phyloP scores from a whole-genome alignment of 805 yeast species.

The Metschnikowia baotianmanensis region DNA sequence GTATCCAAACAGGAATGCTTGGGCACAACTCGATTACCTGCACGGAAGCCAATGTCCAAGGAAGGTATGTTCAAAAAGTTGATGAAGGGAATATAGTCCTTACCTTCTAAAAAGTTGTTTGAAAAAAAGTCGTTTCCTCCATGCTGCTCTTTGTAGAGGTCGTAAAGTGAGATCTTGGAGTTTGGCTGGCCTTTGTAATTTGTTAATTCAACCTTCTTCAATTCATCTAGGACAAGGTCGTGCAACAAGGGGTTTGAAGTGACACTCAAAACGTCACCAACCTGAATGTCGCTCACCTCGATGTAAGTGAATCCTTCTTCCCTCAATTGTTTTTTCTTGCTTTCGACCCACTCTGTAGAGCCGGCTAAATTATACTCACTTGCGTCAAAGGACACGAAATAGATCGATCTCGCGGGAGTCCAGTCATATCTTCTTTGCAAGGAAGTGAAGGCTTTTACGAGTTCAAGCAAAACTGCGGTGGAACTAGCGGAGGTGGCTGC shows the following conservation, averaged over 20 bases:
- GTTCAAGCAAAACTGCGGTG: conserved; percentile 65
- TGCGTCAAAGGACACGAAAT: conserved; percentile 83
- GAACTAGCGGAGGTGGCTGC: conserved; percentile 72
- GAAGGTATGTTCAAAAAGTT: conserved; percentile 67
- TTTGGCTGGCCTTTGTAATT: conserved; percentile 2
- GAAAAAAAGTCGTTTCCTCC: conserved; percentile 25
- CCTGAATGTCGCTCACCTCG: conserved; percentile 67
- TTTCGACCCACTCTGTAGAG: conserved; percentile 71
- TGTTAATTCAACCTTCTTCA: conserved; percentile 27
- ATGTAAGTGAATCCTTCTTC: conserved; percentile 67
- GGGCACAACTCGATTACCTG: conserved; percentile 32
- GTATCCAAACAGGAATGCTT: conserved; percentile 62
- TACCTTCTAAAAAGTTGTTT: conserved; percentile 41
- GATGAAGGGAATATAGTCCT: conserved; percentile 69
- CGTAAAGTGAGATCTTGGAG: conserved; percentile 23
- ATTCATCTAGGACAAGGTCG: conserved; percentile 42
- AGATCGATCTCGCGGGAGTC: conserved; percentile 80
- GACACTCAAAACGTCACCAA: conserved; percentile 52
- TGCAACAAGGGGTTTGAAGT: conserved; percentile 66
- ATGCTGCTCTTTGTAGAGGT: conserved; percentile 25
- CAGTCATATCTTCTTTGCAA: conserved; percentile 66
- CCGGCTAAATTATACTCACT: conserved; percentile 81
- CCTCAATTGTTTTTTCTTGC: conserved; percentile 48
- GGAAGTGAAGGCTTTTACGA: conserved; percentile 64
- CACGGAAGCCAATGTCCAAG: conserved; percentile 53